Evolutionary conservation across 331 rosid species (phyloP).

Genomic region (Acacia concinna): DNA sequence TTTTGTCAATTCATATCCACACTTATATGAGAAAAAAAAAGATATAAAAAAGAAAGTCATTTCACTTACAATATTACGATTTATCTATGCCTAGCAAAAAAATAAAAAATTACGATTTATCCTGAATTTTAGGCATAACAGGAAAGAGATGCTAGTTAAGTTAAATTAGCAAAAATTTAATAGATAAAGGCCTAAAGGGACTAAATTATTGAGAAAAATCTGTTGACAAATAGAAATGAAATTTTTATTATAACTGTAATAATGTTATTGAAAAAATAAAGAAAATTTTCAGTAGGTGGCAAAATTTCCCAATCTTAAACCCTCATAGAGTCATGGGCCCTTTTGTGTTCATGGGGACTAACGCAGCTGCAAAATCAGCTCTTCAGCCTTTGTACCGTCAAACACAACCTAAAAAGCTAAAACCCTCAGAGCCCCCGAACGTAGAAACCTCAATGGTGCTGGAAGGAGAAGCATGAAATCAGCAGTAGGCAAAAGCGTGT

Average conservation of each 20-base stretch:
- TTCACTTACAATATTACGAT: neutral
- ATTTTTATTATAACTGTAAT: neutral
- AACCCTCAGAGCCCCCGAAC: constrained; percentile 36
- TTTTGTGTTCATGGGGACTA: neutral
- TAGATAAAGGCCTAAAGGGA: neutral
- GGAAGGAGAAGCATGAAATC: constrained; percentile 28
- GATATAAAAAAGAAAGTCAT: neutral
- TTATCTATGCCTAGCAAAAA: too few relatives aligned
- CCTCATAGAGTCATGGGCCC: too few relatives aligned
- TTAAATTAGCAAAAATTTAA: neutral
- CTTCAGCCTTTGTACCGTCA: neutral
- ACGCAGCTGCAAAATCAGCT: neutral
- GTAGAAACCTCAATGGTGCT: neutral
- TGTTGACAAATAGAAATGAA: neutral
- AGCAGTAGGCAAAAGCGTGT: constrained; percentile 11
- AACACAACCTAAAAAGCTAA: constrained; percentile 38
- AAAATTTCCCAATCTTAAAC: neutral
- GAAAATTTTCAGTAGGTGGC: neutral
- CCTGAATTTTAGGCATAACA: neutral
- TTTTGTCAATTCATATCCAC: too few relatives aligned
- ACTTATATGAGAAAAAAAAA: neutral
- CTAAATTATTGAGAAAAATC: neutral
- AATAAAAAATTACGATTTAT: neutral
- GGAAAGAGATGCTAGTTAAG: neutral
- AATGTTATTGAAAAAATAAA: neutral